Evolutionary conservation across 345 rosid species (phyloP).

Genomic region (Hevea brasiliensis): DNA sequence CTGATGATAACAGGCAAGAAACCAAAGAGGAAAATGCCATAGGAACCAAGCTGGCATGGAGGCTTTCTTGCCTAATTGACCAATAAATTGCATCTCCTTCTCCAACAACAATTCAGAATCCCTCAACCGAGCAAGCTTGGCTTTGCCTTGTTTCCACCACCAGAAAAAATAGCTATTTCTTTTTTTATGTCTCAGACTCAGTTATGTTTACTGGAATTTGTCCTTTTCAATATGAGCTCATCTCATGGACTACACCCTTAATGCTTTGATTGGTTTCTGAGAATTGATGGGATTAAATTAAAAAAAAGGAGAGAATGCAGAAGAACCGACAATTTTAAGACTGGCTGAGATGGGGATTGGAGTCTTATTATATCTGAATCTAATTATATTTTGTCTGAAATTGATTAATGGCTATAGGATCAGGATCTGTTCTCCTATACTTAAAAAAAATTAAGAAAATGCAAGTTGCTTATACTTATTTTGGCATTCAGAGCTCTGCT

Average conservation of each 20-base stretch:
- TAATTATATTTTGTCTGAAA: background rate
- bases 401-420: background rate
- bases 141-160: background rate
- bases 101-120: background rate
- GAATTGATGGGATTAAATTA: no score
- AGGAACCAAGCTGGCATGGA: background rate
- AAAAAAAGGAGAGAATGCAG: background rate
- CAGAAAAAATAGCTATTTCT: background rate
- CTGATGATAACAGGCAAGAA: background rate
- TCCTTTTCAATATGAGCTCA: background rate
- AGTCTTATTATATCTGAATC: background rate
- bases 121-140: background rate
- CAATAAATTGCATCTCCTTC: conserved; percentile 3
- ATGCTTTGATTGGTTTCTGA: background rate
- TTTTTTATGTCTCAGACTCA: background rate
- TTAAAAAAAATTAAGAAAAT: background rate
- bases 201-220: background rate
- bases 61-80: background rate
- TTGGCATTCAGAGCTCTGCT: background rate
- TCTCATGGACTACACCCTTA: no score
- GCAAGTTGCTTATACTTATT: background rate
- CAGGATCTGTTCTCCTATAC: background rate
- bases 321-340: background rate
- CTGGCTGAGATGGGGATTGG: background rate
- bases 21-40: background rate